Base-by-base conservation (phyloP, 1,284 basidiomycete species). In the Tylopilus orsonianus region DNA sequence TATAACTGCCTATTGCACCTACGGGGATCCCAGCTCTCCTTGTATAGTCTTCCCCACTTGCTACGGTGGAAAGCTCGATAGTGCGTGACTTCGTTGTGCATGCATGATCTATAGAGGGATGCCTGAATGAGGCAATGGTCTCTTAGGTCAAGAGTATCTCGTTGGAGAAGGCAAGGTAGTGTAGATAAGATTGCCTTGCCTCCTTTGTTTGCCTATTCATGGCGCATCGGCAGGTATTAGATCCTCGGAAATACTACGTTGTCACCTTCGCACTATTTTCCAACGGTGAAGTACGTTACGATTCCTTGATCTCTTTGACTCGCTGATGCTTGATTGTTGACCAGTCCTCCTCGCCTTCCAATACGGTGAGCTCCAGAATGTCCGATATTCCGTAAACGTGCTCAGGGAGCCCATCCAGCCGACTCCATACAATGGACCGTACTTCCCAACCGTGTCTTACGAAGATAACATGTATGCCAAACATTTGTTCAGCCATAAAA, bases 191-290 rank as follows among this genome's bases (percentile, higher is more conserved):
- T 8, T 36, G 19, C 32, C 24, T 3, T 3, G 8, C n/a, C 30
- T 29, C 18, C 40, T 32, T 40, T 32, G 12, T n/a, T 29, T 2
- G 12, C 52, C 51, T 12, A 52, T 24, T 20, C 14, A n/a, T 3
- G 7, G 30, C 27, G 13, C n/a, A n/a, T n/a, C n/a, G n/a, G n/a
- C 45, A 77, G 75, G 73, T 71, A 22, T 61, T 81, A 27, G 71
- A 80, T 56, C 71, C 80, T 3, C 61, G 55, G 10, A 74, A 75
- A 52, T 81, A 80, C 50, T 80, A 71, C 49, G 60, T 81, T n/a
- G 77, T 81, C 14, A 80, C 80, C 0, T 74, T 81, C 50, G 78
- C 78, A 0, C 60, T 81, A 30, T 81, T 81, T 57, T 78, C 75
- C 23, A 80, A 80, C 50, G 80, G 80, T 59, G 79, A 81, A 71